Percentiles rank a stretch among this genome's conserved stretches.
Evolutionary conservation across 768 basidiomycete species (phyloP).

Genomic region (Suillus tomentosus): DNA sequence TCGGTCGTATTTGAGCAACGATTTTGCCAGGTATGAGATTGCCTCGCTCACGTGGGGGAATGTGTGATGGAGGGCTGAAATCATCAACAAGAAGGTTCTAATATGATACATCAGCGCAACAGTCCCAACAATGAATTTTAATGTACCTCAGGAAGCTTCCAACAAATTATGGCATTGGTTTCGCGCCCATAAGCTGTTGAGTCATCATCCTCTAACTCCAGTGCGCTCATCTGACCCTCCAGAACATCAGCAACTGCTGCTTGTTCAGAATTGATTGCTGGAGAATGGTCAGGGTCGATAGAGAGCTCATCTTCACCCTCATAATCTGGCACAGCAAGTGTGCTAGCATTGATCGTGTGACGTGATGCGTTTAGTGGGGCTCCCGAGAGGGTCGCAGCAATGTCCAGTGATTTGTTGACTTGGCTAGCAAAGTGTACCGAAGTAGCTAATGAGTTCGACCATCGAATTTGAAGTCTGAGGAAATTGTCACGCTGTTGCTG

Average conservation of each 20-base stretch:
- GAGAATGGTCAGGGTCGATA: not conserved
- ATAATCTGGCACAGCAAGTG: not conserved
- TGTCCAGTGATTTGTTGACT: constrained; percentile 9
- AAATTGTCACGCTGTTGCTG: not conserved
- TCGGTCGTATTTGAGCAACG: not conserved
- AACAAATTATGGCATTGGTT: no score
- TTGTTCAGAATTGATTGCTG: not conserved
- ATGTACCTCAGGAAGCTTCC: no score
- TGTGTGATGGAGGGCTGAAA: not conserved
- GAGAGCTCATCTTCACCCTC: not conserved
- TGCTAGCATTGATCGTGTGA: not conserved
- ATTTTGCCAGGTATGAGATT: not conserved
- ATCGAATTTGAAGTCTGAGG: constrained; percentile 9
- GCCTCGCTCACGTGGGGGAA: not conserved
- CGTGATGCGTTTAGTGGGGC: not conserved
- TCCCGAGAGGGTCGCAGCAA: constrained; percentile 8
- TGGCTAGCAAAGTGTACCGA: constrained; percentile 14
- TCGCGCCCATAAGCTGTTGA: no score
- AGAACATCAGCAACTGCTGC: not conserved
- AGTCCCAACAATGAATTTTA: not conserved
- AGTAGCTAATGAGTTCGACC: constrained; percentile 23
- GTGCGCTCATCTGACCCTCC: not conserved
- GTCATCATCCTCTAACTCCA: no score
- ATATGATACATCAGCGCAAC: not conserved
- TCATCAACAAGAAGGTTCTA: not conserved